Percentiles rank a stretch among this genome's conserved stretches.
These are phyloP conservation scores for Odonthalia washingtoniensis DNA, from an alignment of 31 red algal genomes.

Conservation along the genomic window DNA sequence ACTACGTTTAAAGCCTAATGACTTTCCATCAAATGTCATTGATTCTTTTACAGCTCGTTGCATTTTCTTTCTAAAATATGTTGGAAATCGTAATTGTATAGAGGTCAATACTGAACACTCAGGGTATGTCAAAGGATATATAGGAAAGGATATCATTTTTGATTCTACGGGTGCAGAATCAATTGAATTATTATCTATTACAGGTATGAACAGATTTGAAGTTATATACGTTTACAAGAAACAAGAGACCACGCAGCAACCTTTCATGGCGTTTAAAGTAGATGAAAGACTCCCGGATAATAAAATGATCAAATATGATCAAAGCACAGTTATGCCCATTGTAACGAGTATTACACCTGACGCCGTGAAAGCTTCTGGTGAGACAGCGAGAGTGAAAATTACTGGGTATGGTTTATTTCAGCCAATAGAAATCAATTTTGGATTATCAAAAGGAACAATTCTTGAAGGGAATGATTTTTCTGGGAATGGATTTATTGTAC, in stretches of 20 bases:
- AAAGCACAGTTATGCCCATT: slow-evolving; percentile 56
- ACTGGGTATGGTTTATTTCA: slow-evolving; percentile 67
- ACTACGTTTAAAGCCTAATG: background rate
- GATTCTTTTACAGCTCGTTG: background rate
- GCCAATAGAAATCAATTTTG: slow-evolving; percentile 49
- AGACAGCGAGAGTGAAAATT: slow-evolving; percentile 27
- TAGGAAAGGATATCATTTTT: slow-evolving; percentile 70
- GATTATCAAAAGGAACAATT: too few species aligned
- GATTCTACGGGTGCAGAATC: slow-evolving; percentile 31
- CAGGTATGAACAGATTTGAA: slow-evolving; percentile 58
- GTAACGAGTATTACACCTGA: slow-evolving; percentile 25
- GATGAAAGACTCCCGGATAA: slow-evolving; percentile 33
- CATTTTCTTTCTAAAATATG: slow-evolving; percentile 4
- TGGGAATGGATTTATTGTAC: too few species aligned
- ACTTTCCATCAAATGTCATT: background rate
- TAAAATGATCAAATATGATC: slow-evolving; percentile 34
- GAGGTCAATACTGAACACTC: background rate
- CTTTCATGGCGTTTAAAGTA: slow-evolving; percentile 34
- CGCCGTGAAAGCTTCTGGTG: slow-evolving; percentile 35
- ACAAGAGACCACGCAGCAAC: background rate
- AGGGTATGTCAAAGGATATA: slow-evolving; percentile 57
- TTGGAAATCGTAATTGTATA: background rate
- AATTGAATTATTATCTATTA: slow-evolving; percentile 17
- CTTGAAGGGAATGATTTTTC: too few species aligned
- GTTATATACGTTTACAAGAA: slow-evolving; percentile 51